These are phyloP conservation scores for Magnolia sinica DNA, from an alignment of 164 flowering plant genomes.

Conservation along the genomic window DNA sequence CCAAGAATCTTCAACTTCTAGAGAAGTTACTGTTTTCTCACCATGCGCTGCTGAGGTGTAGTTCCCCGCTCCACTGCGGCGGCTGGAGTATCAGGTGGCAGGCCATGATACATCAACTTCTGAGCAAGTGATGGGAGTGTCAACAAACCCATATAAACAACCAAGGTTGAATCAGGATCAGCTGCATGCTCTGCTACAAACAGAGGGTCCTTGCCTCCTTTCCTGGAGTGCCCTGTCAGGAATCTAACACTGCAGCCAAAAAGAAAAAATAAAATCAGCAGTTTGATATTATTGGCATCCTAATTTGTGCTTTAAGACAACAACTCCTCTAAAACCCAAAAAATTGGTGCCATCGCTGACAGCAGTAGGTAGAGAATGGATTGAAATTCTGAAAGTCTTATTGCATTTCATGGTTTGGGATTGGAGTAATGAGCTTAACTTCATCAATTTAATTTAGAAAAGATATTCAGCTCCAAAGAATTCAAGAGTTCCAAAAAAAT, in stretches of 20 bases:
- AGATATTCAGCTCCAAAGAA: not conserved
- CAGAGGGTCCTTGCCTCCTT: slow-evolving; percentile 90
- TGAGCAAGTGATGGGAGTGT: slow-evolving; percentile 75
- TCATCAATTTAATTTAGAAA: not conserved
- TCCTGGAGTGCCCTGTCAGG: slow-evolving; percentile 92
- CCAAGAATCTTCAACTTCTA: not conserved
- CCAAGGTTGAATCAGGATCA: slow-evolving; percentile 89
- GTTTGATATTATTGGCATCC: not conserved
- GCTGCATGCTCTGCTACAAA: slow-evolving; percentile 89
- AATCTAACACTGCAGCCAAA: slow-evolving; percentile 57
- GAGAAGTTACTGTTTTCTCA: slow-evolving; percentile 22
- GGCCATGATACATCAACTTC: slow-evolving; percentile 73
- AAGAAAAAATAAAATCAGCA: not conserved
- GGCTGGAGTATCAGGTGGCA: slow-evolving; percentile 76
- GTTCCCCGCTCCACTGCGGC: slow-evolving; percentile 94
- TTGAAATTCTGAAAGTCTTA: not conserved
- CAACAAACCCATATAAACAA: slow-evolving; percentile 91
- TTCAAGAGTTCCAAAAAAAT: not conserved
- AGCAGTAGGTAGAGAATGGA: not conserved
- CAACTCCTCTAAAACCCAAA: not conserved
- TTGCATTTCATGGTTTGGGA: not conserved
- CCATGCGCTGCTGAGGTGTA: slow-evolving; percentile 84
- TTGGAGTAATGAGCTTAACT: not conserved
- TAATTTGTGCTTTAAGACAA: not conserved
- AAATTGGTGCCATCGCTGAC: not conserved